phyloP scores from a whole-genome alignment of 2,329 filamentous ascomycete species.

The Beauveria rudraprayagi region DNA sequence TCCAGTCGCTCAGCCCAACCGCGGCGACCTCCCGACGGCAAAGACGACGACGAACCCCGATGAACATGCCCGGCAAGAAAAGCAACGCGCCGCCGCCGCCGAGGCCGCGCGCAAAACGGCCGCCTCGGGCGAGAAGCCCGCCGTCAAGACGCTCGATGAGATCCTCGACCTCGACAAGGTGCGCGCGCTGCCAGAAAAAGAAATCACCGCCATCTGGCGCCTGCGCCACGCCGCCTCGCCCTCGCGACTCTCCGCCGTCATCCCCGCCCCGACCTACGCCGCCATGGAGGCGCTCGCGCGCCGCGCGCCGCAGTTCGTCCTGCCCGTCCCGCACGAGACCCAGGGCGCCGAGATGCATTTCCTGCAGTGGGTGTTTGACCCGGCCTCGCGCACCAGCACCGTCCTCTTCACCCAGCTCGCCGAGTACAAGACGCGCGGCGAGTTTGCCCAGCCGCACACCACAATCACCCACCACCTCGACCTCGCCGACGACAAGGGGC shows the following conservation, averaged over 20 bases:
- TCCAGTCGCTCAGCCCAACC: constrained; percentile 28
- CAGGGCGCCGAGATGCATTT: constrained; percentile 88
- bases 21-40: constrained; percentile 22
- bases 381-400: constrained; percentile 52
- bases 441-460: constrained; percentile 87
- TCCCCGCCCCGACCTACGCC: constrained; percentile 66
- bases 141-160: constrained; percentile 40
- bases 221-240: constrained; percentile 69
- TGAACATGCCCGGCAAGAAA: constrained; percentile 10
- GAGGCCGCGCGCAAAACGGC: constrained; percentile 14
- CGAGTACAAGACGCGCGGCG: constrained; percentile 83
- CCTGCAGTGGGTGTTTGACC: constrained; percentile 89
- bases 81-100: background rate
- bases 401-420: constrained; percentile 92
- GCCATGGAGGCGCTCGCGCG: constrained; percentile 65
- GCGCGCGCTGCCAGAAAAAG: constrained; percentile 62
- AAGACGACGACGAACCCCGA: constrained; percentile 13
- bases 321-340: constrained; percentile 66
- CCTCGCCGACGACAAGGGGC: constrained; percentile 60
- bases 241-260: constrained; percentile 72
- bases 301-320: constrained; percentile 77
- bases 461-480: constrained; percentile 89
- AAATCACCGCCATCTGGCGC: constrained; percentile 85
- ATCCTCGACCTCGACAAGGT: constrained; percentile 74
- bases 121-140: constrained; percentile 19